Conservation (phyloP, 2,329 filamentous ascomycete species). For the Pseudogymnoascus sp. region DNA sequence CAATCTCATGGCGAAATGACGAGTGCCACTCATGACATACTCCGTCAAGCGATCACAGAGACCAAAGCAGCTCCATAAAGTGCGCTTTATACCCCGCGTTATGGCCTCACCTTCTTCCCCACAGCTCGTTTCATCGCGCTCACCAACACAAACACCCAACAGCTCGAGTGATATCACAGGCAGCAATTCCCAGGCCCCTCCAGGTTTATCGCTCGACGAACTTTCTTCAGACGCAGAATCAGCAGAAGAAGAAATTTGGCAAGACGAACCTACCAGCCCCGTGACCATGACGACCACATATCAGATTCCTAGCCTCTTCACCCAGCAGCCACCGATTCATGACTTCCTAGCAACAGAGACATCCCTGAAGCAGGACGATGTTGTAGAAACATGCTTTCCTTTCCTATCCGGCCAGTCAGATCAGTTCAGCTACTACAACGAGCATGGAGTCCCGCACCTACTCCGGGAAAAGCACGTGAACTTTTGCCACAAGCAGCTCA, state of each 20-base stretch:
- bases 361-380: conserved; percentile 60
- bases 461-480: conserved; percentile 53
- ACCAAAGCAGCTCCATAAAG: conserved; percentile 19
- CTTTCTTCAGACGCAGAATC: background rate
- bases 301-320: conserved; percentile 50
- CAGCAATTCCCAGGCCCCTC: background rate
- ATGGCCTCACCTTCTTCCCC: conserved; percentile 13
- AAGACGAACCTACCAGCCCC: conserved; percentile 6
- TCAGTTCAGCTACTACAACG: conserved; percentile 50
- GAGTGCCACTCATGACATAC: conserved; percentile 26
- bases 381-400: conserved; percentile 60
- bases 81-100: conserved; percentile 25
- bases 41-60: conserved; percentile 25
- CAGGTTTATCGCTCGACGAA: background rate
- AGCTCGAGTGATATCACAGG: background rate
- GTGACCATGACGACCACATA: conserved; percentile 7
- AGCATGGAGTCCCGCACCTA: conserved; percentile 67
- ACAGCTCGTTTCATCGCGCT: background rate
- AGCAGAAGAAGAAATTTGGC: conserved; percentile 9
- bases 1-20: conserved; percentile 12
- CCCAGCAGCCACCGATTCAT: conserved; percentile 50
- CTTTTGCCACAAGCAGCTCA: conserved; percentile 55
- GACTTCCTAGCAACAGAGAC: conserved; percentile 63
- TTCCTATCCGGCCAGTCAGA: conserved; percentile 51
- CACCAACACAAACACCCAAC: background rate